A percentile compares a stretch with the other conserved stretches of the same genome.
Conservation (phyloP, 1,284 basidiomycete species). For the Sanguinoderma infundibulare region DNA sequence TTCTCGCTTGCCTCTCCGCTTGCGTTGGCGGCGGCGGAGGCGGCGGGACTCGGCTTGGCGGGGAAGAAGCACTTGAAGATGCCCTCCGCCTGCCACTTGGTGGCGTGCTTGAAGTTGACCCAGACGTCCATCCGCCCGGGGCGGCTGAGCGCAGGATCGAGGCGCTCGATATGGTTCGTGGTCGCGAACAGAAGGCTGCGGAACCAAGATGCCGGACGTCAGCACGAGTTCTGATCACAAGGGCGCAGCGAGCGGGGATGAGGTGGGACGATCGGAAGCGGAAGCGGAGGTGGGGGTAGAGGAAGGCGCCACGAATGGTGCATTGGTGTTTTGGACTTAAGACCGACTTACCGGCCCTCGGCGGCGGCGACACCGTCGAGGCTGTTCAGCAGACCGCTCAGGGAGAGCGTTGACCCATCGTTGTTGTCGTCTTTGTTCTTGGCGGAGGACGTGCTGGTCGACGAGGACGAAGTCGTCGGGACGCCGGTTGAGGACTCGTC, state of each 20-base stretch:
- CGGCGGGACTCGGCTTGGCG: slow-evolving; percentile 41
- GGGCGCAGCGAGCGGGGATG: not conserved
- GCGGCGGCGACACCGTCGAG: slow-evolving; percentile 87
- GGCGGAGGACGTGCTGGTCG: slow-evolving; percentile 43
- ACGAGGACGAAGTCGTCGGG: slow-evolving; percentile 51
- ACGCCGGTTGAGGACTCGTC: slow-evolving; percentile 76
- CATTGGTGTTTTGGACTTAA: slow-evolving; percentile 9
- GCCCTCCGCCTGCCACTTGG: slow-evolving; percentile 85
- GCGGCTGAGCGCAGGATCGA: slow-evolving; percentile 80
- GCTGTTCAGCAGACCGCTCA: slow-evolving; percentile 82
- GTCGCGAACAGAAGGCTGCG: slow-evolving; percentile 78
- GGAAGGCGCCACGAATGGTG: not conserved
- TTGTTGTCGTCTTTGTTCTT: slow-evolving; percentile 49
- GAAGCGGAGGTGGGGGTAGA: not conserved
- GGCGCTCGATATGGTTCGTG: slow-evolving; percentile 85
- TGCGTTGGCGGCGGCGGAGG: slow-evolving; percentile 1
- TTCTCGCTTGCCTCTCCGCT: not conserved
- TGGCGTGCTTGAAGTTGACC: slow-evolving; percentile 87
- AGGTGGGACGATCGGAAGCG: not conserved
- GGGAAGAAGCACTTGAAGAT: slow-evolving; percentile 94
- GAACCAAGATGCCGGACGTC: not conserved
- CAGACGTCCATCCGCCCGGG: slow-evolving; percentile 89
- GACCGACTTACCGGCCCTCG: slow-evolving; percentile 70
- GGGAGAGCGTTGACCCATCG: slow-evolving; percentile 79
- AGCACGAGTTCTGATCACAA: slow-evolving; percentile 7